Base-by-base conservation (phyloP, 192 early-diverging fungal species). In the Globomyces pollinis-pini region DNA sequence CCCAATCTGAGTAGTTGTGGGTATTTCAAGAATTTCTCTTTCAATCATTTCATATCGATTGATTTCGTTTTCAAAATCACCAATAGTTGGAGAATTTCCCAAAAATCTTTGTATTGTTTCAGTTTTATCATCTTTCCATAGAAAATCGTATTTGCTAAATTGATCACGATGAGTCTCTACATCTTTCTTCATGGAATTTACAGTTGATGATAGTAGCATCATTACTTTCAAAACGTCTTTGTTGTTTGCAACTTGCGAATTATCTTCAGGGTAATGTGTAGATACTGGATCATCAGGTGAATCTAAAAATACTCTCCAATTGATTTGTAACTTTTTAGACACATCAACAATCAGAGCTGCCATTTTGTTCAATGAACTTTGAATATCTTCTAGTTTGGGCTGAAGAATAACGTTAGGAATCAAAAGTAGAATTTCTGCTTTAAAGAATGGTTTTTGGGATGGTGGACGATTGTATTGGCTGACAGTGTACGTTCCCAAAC, bases 171-270 rank as follows among this genome's bases (percentile, higher is more conserved):
- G 79, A 0, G 53, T 52, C 59, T 83, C 81, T 34, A 83, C 74
- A 34, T 83, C 81, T 39, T 83, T 83, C 44, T 80, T 83, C 74
- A 83, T 79, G 13, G 77, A 78, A 52, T 79, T 83, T 23, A 83
- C 76, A 4, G 79, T 77, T 1, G 76, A 73, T 41, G 62, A 69
- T 1, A 83, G 60, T 33, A 73, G 76, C 51, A 77, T 67, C 16
- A 77, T 67, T 8, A 79, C 79, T 43, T 83, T 83, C 33, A 76
- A 42, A 3, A 83, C 77, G 50, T 83, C 81, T 52, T 83, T 83
- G 77, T 83, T 83, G 62, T 81, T 83, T 21, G 81, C 72, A n/a
- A 83, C 77, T 63, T 83, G 81, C 8, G 78, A 64, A 21, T 70
- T 80, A 63, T 83, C 78, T 66, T 83, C 81, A 1, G 79, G 74